A percentile compares a stretch with the other conserved stretches of the same genome.
These are phyloP conservation scores for Coffea eugenioides DNA, from an alignment of 257 asterid genomes.

Conservation along the genomic window DNA sequence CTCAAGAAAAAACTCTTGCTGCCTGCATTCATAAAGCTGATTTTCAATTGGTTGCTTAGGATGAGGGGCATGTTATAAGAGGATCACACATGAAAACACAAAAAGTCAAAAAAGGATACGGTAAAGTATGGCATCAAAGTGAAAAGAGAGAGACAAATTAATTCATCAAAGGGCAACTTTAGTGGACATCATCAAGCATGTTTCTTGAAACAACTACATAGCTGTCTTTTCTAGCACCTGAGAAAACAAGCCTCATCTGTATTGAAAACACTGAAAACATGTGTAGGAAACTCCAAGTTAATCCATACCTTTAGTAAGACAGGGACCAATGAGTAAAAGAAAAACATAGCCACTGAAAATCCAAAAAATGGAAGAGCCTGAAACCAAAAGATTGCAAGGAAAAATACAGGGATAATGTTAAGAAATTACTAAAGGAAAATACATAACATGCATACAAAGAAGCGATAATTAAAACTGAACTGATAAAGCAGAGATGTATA, in stretches of 20 bases:
- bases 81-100: background rate
- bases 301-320: constrained; percentile 65
- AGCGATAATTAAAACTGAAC: background rate
- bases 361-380: constrained; percentile 86
- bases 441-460: too few species aligned
- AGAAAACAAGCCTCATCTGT: background rate
- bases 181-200: background rate
- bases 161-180: background rate
- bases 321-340: constrained; percentile 84
- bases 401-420: constrained; percentile 4
- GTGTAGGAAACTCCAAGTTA: background rate
- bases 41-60: background rate
- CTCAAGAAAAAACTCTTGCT: background rate
- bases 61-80: background rate
- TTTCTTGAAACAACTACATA: background rate
- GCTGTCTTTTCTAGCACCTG: background rate
- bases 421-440: background rate
- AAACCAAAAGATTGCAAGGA: constrained; percentile 20
- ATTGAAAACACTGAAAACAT: background rate
- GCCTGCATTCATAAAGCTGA: background rate
- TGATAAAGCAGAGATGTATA: background rate
- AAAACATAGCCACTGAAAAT: constrained; percentile 82
- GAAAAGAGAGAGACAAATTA: background rate
- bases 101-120: background rate
- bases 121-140: background rate